These are phyloP conservation scores for Trichoderma atroviride DNA, from an alignment of 2,329 filamentous ascomycete genomes.

Conservation along the genomic window DNA sequence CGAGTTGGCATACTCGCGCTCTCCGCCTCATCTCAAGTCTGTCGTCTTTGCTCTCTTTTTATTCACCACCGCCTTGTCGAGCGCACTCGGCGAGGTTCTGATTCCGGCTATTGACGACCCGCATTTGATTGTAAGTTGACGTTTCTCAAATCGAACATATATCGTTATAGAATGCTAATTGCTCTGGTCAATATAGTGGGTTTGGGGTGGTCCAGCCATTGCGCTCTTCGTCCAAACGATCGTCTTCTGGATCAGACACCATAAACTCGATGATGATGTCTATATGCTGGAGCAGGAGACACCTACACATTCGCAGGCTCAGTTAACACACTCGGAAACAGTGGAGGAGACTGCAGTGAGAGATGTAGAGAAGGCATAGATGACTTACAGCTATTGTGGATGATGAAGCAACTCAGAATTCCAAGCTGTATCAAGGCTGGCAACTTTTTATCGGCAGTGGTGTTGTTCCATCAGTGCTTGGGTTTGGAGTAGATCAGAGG, in stretches of 20 bases:
- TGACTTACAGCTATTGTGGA: not conserved
- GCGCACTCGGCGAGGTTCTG: constrained; percentile 25
- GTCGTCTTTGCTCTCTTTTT: constrained; percentile 25
- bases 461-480: not conserved
- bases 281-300: constrained; percentile 28
- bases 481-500: not conserved
- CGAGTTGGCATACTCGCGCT: constrained; percentile 25
- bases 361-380: constrained; percentile 15
- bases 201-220: constrained; percentile 35
- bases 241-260: constrained; percentile 34
- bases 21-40: constrained; percentile 26
- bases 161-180: constrained; percentile 3
- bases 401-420: not conserved
- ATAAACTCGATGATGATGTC: constrained; percentile 32
- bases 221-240: constrained; percentile 33
- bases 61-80: constrained; percentile 26
- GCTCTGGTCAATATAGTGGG: constrained; percentile 30
- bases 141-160: not conserved
- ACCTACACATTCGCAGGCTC: constrained; percentile 18
- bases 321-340: not conserved
- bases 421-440: not conserved
- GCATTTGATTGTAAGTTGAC: constrained; percentile 26
- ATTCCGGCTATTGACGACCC: constrained; percentile 23
- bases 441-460: not conserved
- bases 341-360: not conserved